Base-by-base conservation (phyloP, 2,329 filamentous ascomycete genomes). In the Capronia americana region DNA sequence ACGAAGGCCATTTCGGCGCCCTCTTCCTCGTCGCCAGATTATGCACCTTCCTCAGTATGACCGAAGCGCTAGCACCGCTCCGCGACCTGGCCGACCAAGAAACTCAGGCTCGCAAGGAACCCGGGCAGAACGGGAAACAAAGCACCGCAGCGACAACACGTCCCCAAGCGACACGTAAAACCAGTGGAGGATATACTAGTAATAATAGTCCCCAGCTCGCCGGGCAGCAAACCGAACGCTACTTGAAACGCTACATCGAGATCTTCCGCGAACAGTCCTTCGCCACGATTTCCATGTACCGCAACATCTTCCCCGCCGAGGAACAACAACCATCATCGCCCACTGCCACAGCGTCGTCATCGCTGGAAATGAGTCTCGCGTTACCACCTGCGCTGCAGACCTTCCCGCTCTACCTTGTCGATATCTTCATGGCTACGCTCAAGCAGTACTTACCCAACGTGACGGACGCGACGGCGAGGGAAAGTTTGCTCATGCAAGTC, bases 251-350 rank as follows among this genome's bases (percentile, higher is more conserved):
- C 56, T 99, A 96, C 78, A 92, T 99, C 73, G 95, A 99, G 76
- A 93, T 99, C 30, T 98, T 98, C 77, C 90, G 95, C 60, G 95
- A 99, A 79, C 95, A 99, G 78, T 97, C 92, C 76, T 99, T 99
- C 77, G 91, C 90, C 51, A 96, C 98, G 67, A 88, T 98, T 30
- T 96, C 92, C 65, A 92, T 98, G 85, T 97, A 96, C 78, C 92
- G 90, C 74, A 95, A 90, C 74, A 92, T 98, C 62, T 96, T 96
- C 74, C 88, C 77, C 3, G 77, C 79, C 12, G 58, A 66, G 24
- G 66, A 68, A 60, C 32, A 68, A 60, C 32, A 57, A 14, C 77
- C 77, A 1, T n/a, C 48, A 20, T 4, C 12, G 12, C 65, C 54
- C 4, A 57, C 54, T 12, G 28, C 68, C 3, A 57, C 63, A 24